Base-by-base conservation (phyloP, 441 rosid species). In the Adansonia madagascariensis region DNA sequence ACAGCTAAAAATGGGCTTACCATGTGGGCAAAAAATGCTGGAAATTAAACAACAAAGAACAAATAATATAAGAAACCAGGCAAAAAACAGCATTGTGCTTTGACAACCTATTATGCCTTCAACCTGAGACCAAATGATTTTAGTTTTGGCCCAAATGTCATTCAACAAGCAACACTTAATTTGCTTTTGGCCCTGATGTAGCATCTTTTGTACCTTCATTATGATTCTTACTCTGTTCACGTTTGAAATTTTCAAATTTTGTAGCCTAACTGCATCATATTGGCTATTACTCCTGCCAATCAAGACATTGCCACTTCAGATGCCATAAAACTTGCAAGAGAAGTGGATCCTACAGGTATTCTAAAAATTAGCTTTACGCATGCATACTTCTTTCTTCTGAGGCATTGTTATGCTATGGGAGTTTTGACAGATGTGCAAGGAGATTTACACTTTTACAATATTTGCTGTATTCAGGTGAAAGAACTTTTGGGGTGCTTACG, bases 251-350 rank as follows among this genome's bases (percentile, higher is more conserved):
- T 55, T 77, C 62, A 80, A 57, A 73, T 82, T 61, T 79, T 80
- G 85, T 79, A 91, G 92, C 97, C 97, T 76, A 96, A 91, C 88
- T 82, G 94, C 90, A 92, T 96, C 82, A 94, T 96, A 87, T 88
- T 96, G 89, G 99, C 99, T 53, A 94, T 96, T 71, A 90, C 99
- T 80, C 99, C 99, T 63, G 99, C 99, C 15, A 96, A 96, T 90
- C 99, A 96, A 91, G 99, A 96, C 83, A 96, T 96, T 85, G 99
- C 99, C 64, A 96, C 99, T 71, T 96, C 99, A 46, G 99, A 96
- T 79, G 99, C 99, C 65, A 96, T 96, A 79, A 96, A 96, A 82
- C 98, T 96, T 46, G 98, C 99, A 71, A 91, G 98, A 87, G 99
- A 96, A 88, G 99, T 96, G 71, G 99, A 96, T 90, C 98, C 99